Conservation (phyloP, 1,284 basidiomycete genomes). For the Papiliotrema fonsecae region DNA sequence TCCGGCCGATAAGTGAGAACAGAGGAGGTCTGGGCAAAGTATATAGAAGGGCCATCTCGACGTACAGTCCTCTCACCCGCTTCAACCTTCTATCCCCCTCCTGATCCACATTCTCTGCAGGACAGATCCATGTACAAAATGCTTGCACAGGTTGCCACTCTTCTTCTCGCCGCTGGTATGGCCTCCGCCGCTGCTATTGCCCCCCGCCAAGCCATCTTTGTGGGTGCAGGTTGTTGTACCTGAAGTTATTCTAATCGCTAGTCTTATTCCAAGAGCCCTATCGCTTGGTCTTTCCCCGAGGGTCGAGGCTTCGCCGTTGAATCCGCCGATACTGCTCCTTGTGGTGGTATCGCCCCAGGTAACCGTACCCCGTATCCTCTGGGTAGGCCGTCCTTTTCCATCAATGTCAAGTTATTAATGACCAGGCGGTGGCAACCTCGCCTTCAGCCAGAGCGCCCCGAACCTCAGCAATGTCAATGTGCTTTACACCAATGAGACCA, state of each 20-base stretch:
- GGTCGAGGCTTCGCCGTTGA: constrained; percentile 19
- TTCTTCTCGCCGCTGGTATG: constrained; percentile 3
- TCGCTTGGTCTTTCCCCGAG: constrained; percentile 15
- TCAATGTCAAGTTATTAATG: not conserved
- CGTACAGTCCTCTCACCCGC: too few species aligned
- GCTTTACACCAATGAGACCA: constrained; percentile 20
- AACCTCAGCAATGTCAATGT: constrained; percentile 18
- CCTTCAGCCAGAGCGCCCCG: constrained; percentile 15
- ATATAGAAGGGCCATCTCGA: too few species aligned
- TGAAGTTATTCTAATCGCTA: constrained; percentile 8
- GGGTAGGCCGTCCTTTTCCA: constrained; percentile 6
- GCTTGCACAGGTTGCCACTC: constrained; percentile 7
- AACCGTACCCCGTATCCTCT: constrained; percentile 18
- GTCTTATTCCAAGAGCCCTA: constrained; percentile 12
- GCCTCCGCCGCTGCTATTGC: constrained; percentile 14
- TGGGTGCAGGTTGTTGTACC: constrained; percentile 4
- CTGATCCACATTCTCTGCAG: too few species aligned
- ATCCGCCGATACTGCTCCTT: constrained; percentile 19
- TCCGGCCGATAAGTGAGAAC: too few species aligned
- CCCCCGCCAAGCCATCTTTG: constrained; percentile 14
- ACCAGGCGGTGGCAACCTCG: constrained; percentile 21
- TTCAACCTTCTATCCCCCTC: too few species aligned
- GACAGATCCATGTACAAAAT: too few species aligned
- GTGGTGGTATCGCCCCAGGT: constrained; percentile 18
- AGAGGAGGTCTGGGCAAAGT: too few species aligned